A percentile compares a stretch with the other conserved stretches of the same genome.
These are phyloP conservation scores for Nakazawaea siamensis DNA, from an alignment of 805 yeast genomes.

Conservation along the genomic window DNA sequence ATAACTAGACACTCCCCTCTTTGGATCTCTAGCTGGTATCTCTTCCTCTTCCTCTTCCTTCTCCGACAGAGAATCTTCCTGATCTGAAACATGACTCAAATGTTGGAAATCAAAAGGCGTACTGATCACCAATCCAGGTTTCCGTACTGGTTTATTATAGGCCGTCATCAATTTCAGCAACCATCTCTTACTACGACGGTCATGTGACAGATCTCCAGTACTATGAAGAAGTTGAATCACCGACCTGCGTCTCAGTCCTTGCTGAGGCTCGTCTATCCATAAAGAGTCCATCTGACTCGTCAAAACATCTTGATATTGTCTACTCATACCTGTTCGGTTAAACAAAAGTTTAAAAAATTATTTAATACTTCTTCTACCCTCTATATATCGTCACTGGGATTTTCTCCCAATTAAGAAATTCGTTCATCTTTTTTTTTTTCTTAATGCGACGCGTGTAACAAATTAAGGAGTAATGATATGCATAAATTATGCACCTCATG, in stretches of 20 bases:
- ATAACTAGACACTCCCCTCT: slow-evolving; percentile 4
- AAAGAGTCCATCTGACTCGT: slow-evolving; percentile 8
- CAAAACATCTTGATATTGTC: slow-evolving; percentile 4
- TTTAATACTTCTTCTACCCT: no score
- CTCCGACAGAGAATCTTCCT: slow-evolving; percentile 13
- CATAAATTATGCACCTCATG: no score
- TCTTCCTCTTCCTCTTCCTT: slow-evolving; percentile 2
- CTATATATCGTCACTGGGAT: no score
- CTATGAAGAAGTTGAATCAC: neutral
- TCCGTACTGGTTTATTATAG: slow-evolving; percentile 4
- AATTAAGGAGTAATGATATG: no score
- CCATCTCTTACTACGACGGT: slow-evolving; percentile 6
- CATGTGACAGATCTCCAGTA: neutral
- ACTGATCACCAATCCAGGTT: slow-evolving; percentile 14
- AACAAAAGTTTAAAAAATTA: no score
- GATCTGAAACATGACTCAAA: slow-evolving; percentile 23
- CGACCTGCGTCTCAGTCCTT: slow-evolving; percentile 1
- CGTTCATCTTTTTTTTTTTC: no score
- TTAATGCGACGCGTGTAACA: no score
- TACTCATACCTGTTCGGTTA: no score
- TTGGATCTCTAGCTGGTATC: neutral
- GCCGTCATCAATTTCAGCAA: slow-evolving; percentile 3
- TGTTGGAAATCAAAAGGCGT: slow-evolving; percentile 26
- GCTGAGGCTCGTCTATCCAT: slow-evolving; percentile 7
- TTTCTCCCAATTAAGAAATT: no score